phyloP scores from a whole-genome alignment of 2,329 filamentous ascomycete genomes.

The Aureobasidium sp. region DNA sequence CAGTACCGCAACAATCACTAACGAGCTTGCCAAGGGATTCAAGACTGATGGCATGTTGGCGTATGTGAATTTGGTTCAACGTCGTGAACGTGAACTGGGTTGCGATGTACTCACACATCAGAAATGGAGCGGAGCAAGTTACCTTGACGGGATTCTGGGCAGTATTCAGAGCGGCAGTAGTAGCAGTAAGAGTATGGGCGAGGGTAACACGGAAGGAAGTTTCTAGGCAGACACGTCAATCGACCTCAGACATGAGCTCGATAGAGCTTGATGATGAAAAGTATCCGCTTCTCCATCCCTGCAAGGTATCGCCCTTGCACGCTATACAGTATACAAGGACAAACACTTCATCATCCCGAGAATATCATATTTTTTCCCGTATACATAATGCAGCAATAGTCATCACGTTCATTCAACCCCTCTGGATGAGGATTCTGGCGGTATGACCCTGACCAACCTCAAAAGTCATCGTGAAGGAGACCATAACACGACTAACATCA shows the following conservation, averaged over 20 bases:
- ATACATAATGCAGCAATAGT: background rate
- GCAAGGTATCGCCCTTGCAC: background rate
- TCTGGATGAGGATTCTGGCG: background rate
- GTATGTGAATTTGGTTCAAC: constrained; percentile 90
- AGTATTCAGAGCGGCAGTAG: constrained; percentile 88
- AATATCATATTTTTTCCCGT: background rate
- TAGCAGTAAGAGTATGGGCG: constrained; percentile 86
- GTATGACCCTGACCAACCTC: background rate
- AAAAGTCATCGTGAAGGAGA: too few species aligned
- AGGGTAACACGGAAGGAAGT: constrained; percentile 73
- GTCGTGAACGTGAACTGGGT: constrained; percentile 79
- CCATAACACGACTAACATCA: background rate
- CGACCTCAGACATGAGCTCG: background rate
- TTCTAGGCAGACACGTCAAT: background rate
- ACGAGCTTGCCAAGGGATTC: constrained; percentile 74
- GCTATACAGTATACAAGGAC: background rate
- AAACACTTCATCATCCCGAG: background rate
- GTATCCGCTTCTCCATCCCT: background rate
- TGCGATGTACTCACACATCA: constrained; percentile 94
- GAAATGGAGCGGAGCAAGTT: constrained; percentile 68
- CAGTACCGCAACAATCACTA: constrained; percentile 54
- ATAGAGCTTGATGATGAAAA: background rate
- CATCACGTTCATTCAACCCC: background rate
- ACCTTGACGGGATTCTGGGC: constrained; percentile 85
- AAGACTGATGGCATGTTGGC: constrained; percentile 92